phyloP scores from a whole-genome alignment of 1,139 yeast species.

The Saccharomyces uvarum region DNA sequence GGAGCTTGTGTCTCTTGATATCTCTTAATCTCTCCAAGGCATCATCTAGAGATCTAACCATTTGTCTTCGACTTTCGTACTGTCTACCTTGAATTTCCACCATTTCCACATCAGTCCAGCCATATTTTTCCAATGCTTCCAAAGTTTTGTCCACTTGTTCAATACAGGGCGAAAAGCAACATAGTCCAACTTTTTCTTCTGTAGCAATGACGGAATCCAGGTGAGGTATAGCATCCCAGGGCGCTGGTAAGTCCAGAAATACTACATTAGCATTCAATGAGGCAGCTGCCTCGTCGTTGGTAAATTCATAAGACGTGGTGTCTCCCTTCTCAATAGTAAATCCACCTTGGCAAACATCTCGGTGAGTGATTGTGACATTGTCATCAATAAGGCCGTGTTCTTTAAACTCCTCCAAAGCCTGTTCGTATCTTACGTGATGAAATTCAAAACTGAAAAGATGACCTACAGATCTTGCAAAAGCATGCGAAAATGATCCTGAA shows the following conservation, averaged over 20 bases:
- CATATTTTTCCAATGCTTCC: slow-evolving; percentile 59
- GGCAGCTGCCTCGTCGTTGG: slow-evolving; percentile 21
- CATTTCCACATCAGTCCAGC: slow-evolving; percentile 90
- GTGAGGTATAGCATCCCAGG: slow-evolving; percentile 92
- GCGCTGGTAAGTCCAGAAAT: slow-evolving; percentile 90
- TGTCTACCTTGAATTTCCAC: slow-evolving; percentile 80
- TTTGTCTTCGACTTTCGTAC: slow-evolving; percentile 87
- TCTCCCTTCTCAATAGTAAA: slow-evolving; percentile 45
- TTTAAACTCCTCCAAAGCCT: slow-evolving; percentile 70
- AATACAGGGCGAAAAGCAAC: slow-evolving; percentile 96
- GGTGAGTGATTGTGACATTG: slow-evolving; percentile 59
- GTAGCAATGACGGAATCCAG: slow-evolving; percentile 52
- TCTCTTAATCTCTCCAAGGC: slow-evolving; percentile 76
- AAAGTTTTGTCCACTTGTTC: slow-evolving; percentile 91
- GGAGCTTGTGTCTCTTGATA: slow-evolving; percentile 64
- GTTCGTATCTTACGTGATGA: slow-evolving; percentile 73
- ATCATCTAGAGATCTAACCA: slow-evolving; percentile 75
- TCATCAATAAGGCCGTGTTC: slow-evolving; percentile 55
- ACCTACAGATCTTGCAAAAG: slow-evolving; percentile 82
- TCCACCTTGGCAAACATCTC: slow-evolving; percentile 90
- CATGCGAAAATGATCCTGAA: slow-evolving; percentile 90
- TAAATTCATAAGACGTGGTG: slow-evolving; percentile 28
- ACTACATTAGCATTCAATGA: slow-evolving; percentile 57
- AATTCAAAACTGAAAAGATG: slow-evolving; percentile 79
- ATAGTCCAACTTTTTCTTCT: slow-evolving; percentile 53